Evolutionary conservation across 352 stramenopile genomes (phyloP).

Genomic region (Phytophthora sojae): DNA sequence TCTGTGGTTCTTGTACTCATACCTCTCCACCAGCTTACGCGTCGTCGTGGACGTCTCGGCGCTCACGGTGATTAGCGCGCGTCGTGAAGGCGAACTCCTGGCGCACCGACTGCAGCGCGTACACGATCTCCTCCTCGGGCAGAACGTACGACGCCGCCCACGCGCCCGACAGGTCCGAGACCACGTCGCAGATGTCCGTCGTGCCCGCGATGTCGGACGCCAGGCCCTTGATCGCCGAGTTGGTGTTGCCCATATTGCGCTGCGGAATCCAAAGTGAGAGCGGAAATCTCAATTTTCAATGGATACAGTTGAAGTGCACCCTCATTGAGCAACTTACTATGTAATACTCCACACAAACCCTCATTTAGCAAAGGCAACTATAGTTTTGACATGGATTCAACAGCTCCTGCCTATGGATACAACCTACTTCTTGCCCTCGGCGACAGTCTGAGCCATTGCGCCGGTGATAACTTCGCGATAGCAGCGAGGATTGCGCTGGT

Average conservation of each 20-base stretch:
- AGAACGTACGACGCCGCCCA: slow-evolving; percentile 44
- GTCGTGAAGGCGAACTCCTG: slow-evolving; percentile 69
- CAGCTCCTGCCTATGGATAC: neutral
- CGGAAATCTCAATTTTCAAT: slow-evolving; percentile 16
- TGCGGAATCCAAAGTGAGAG: slow-evolving; percentile 24
- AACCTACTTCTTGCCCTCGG: slow-evolving; percentile 25
- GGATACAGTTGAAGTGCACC: slow-evolving; percentile 25
- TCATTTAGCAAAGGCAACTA: neutral
- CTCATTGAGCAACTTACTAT: slow-evolving; percentile 15
- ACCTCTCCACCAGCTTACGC: slow-evolving; percentile 39
- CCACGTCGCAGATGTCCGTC: slow-evolving; percentile 56
- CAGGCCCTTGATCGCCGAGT: slow-evolving; percentile 46
- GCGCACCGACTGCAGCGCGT: slow-evolving; percentile 57
- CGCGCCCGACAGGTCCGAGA: slow-evolving; percentile 35
- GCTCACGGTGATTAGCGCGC: slow-evolving; percentile 47
- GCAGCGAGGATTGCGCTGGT: slow-evolving; percentile 40
- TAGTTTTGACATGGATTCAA: neutral
- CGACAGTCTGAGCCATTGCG: slow-evolving; percentile 30
- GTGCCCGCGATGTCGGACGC: slow-evolving; percentile 54
- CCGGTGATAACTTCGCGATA: slow-evolving; percentile 40
- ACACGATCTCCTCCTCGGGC: slow-evolving; percentile 50
- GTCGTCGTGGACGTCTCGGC: slow-evolving; percentile 48
- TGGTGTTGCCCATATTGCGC: slow-evolving; percentile 35
- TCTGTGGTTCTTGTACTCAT: slow-evolving; percentile 40
- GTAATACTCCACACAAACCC: neutral